Evolutionary conservation across 2,329 filamentous ascomycete species (phyloP).

Genomic region (Alternaria sp.): DNA sequence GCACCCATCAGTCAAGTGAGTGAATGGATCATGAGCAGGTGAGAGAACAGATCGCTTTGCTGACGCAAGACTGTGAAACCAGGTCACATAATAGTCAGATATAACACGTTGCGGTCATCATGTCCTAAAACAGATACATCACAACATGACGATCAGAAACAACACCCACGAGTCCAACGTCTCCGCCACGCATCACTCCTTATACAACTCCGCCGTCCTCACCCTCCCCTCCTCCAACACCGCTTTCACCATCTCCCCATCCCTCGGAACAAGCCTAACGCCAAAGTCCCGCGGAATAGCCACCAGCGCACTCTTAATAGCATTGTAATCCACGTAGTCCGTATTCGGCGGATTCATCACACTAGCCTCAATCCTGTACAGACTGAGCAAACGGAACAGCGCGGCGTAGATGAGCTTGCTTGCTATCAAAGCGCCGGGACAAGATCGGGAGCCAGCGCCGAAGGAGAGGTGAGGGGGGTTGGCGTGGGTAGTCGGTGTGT

Average conservation of each 20-base stretch:
- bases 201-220: constrained; percentile 58
- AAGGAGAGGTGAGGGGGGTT: constrained; percentile 55
- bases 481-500: constrained; percentile 32
- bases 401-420: constrained; percentile 58
- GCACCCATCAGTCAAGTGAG: too few relatives aligned
- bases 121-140: not conserved
- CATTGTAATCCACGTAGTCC: constrained; percentile 68
- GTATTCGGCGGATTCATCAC: constrained; percentile 62
- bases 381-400: constrained; percentile 56
- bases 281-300: constrained; percentile 66
- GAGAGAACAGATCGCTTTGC: too few relatives aligned
- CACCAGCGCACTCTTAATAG: constrained; percentile 65
- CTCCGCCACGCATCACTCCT: constrained; percentile 22
- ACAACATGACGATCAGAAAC: not conserved
- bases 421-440: constrained; percentile 60
- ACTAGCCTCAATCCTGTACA: constrained; percentile 59
- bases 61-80: too few relatives aligned
- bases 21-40: too few relatives aligned
- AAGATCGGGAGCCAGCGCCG: constrained; percentile 59
- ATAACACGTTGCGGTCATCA: too few relatives aligned
- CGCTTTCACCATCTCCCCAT: constrained; percentile 39
- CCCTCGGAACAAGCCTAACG: constrained; percentile 60
- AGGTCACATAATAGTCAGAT: too few relatives aligned
- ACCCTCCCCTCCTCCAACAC: constrained; percentile 53
- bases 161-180: not conserved